Conservation (phyloP, 2,329 filamentous ascomycete genomes). For the Diplocarpon rosae region DNA sequence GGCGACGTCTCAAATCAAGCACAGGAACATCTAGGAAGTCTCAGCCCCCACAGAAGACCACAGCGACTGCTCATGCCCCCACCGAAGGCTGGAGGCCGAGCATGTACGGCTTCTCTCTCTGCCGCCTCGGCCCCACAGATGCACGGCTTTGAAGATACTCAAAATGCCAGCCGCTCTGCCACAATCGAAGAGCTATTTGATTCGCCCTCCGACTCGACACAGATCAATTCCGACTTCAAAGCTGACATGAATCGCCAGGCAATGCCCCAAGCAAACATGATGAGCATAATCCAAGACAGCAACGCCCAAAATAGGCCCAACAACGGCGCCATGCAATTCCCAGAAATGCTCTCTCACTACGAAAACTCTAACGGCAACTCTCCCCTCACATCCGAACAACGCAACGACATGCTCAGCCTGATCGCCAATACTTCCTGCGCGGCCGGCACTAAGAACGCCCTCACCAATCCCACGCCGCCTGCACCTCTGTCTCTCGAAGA, state of each 20-base stretch:
- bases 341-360: conserved; percentile 35
- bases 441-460: conserved; percentile 22
- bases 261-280: conserved; percentile 47
- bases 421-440: conserved; percentile 36
- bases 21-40: conserved; percentile 16
- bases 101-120: conserved; percentile 14
- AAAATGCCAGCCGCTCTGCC: conserved; percentile 32
- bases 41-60: conserved; percentile 23
- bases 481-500: conserved; percentile 44
- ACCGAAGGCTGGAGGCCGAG: conserved; percentile 7
- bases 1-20: conserved; percentile 37
- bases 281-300: conserved; percentile 54
- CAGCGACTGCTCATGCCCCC: conserved; percentile 27
- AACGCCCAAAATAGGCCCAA: conserved; percentile 40
- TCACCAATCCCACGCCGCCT: conserved; percentile 26
- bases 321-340: conserved; percentile 34
- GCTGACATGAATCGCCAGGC: conserved; percentile 28
- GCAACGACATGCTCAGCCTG: conserved; percentile 46
- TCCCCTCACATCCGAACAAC: conserved; percentile 45
- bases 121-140: conserved; percentile 24
- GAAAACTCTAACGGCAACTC: conserved; percentile 38
- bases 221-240: conserved; percentile 39
- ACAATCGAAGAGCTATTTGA: conserved; percentile 51
- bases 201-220: conserved; percentile 36
- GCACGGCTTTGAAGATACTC: not conserved